Evolutionary conservation across 768 basidiomycete species (phyloP).

Genomic region (Chlorophyllum brunneum): DNA sequence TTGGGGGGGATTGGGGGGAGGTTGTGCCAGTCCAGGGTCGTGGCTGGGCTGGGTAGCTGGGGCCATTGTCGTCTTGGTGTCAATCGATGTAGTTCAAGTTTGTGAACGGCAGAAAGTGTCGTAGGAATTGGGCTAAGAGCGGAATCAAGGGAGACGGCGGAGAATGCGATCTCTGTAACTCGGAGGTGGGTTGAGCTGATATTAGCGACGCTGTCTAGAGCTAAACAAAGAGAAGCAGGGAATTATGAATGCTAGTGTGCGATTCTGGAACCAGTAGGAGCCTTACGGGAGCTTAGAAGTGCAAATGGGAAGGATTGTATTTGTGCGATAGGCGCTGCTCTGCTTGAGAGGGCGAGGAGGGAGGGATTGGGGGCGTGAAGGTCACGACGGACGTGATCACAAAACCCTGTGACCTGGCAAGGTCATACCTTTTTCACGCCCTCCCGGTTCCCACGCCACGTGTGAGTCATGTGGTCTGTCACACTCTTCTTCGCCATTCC

Average conservation of each 20-base stretch:
- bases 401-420: slow-evolving; percentile 37
- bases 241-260: not conserved
- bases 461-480: slow-evolving; percentile 12
- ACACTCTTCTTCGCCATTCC: not conserved
- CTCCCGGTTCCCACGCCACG: slow-evolving; percentile 28
- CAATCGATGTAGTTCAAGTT: not conserved
- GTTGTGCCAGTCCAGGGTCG: slow-evolving; percentile 36
- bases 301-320: slow-evolving; percentile 9
- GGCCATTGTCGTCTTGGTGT: slow-evolving; percentile 25
- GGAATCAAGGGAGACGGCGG: not conserved
- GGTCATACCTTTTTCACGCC: slow-evolving; percentile 28
- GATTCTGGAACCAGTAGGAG: not conserved
- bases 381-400: slow-evolving; percentile 39
- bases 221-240: not conserved
- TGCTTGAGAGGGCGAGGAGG: slow-evolving; percentile 19
- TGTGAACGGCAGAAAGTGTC: not conserved
- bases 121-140: not conserved
- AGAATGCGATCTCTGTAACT: not conserved
- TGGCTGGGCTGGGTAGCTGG: slow-evolving; percentile 32
- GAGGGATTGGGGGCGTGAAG: slow-evolving; percentile 34
- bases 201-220: not conserved
- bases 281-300: not conserved
- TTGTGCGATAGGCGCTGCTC: slow-evolving; percentile 15
- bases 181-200: not conserved
- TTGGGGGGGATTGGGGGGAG: slow-evolving; percentile 23